phyloP scores from a whole-genome alignment of 768 basidiomycete species.

The Asterophora lycoperdoides region DNA sequence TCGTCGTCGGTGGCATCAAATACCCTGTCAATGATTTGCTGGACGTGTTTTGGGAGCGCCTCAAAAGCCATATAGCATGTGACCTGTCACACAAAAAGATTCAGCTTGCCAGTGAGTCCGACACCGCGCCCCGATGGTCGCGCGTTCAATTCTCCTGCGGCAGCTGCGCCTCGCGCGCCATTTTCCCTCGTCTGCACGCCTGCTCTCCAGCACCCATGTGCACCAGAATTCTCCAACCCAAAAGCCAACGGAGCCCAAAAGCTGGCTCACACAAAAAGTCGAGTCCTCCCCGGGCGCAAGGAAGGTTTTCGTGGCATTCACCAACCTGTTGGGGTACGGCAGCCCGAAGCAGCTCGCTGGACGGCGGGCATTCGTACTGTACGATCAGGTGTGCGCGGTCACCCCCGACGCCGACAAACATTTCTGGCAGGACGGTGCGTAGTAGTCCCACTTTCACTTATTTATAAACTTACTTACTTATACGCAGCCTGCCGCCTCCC shows the following conservation, averaged over 20 bases:
- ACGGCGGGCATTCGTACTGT: slow-evolving; percentile 52
- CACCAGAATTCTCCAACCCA: background rate
- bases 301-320: slow-evolving; percentile 43
- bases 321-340: slow-evolving; percentile 54
- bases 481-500: slow-evolving; percentile 74
- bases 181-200: background rate
- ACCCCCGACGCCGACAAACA: slow-evolving; percentile 53
- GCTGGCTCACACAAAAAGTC: slow-evolving; percentile 55
- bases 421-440: slow-evolving; percentile 66
- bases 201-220: background rate
- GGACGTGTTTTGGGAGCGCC: slow-evolving; percentile 37
- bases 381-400: slow-evolving; percentile 51
- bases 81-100: too few relatives aligned
- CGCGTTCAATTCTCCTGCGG: slow-evolving; percentile 10
- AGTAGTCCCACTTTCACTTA: too few relatives aligned
- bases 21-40: slow-evolving; percentile 47
- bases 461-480: background rate
- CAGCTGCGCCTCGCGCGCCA: slow-evolving; percentile 9
- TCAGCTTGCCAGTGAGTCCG: too few relatives aligned
- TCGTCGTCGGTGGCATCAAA: slow-evolving; percentile 33
- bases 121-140: slow-evolving; percentile 15
- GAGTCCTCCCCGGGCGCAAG: slow-evolving; percentile 45
- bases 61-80: slow-evolving; percentile 35
- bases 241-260: slow-evolving; percentile 24
- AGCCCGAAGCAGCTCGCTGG: slow-evolving; percentile 60